Conservation (phyloP, 257 asterid genomes). For the Penstemon davidsonii region DNA sequence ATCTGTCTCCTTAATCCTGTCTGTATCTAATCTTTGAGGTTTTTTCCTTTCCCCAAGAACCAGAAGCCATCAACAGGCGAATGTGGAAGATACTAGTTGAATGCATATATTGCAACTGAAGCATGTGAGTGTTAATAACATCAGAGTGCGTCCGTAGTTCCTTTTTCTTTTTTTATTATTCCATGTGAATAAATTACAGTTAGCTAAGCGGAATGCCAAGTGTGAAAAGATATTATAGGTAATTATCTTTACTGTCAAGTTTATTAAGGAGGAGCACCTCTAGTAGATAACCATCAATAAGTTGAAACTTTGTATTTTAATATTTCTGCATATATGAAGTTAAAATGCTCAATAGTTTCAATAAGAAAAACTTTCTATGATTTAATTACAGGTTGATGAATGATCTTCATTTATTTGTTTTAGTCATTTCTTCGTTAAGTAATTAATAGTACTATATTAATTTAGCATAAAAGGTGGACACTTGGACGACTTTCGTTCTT, state of each 20-base stretch:
- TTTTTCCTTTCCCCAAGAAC: slow-evolving; percentile 6
- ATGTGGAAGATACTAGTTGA: neutral
- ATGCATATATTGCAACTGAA: neutral
- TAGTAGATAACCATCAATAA: neutral
- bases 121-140: too few relatives aligned
- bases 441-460: neutral
- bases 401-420: neutral
- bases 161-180: too few relatives aligned
- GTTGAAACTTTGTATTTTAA: too few relatives aligned
- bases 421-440: neutral
- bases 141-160: too few relatives aligned
- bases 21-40: slow-evolving; percentile 4
- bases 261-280: neutral
- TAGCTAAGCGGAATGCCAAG: slow-evolving; percentile 1
- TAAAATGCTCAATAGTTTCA: neutral
- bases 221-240: neutral
- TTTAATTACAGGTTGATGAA: neutral
- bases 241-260: neutral
- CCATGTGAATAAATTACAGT: neutral
- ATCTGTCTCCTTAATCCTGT: slow-evolving; percentile 5
- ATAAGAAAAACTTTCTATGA: neutral
- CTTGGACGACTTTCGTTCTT: neutral
- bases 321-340: slow-evolving; percentile 2
- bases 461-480: neutral
- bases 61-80: slow-evolving; percentile 6